phyloP scores from a whole-genome alignment of 2,329 filamentous ascomycete species.

The Cladosporium sp. region DNA sequence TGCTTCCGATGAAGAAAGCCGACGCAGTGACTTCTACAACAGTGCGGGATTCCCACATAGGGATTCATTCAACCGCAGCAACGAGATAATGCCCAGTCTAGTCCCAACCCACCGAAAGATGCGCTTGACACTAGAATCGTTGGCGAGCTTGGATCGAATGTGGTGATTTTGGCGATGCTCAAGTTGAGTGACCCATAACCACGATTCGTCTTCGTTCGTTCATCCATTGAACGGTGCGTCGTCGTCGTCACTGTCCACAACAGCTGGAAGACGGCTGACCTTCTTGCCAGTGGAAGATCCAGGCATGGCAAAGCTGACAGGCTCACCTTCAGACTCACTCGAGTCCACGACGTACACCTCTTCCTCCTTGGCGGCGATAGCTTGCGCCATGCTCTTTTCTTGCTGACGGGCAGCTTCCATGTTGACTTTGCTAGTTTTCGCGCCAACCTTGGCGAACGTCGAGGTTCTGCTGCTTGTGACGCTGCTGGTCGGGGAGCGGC shows the following conservation, averaged over 20 bases:
- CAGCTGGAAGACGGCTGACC: neutral
- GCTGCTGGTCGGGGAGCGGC: neutral
- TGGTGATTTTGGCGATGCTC: too few relatives aligned
- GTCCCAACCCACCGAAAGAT: too few relatives aligned
- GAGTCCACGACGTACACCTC: neutral
- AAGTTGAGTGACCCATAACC: too few relatives aligned
- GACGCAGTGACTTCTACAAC: neutral
- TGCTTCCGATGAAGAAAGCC: too few relatives aligned
- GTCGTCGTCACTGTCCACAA: neutral
- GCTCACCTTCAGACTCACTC: neutral
- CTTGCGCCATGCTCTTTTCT: neutral
- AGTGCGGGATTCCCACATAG: neutral
- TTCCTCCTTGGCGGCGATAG: neutral
- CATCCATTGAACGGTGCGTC: neutral
- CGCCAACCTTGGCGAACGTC: neutral
- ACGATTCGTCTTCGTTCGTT: too few relatives aligned
- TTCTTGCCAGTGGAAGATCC: neutral
- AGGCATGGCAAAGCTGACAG: neutral
- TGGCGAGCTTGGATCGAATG: too few relatives aligned
- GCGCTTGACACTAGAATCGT: too few relatives aligned
- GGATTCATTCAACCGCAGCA: too few relatives aligned
- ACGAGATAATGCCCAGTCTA: too few relatives aligned
- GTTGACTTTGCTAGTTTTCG: neutral
- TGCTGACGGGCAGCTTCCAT: neutral
- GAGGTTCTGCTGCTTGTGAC: neutral